Base-by-base conservation (phyloP, 768 basidiomycete species). In the Rhodotorula graminis region DNA sequence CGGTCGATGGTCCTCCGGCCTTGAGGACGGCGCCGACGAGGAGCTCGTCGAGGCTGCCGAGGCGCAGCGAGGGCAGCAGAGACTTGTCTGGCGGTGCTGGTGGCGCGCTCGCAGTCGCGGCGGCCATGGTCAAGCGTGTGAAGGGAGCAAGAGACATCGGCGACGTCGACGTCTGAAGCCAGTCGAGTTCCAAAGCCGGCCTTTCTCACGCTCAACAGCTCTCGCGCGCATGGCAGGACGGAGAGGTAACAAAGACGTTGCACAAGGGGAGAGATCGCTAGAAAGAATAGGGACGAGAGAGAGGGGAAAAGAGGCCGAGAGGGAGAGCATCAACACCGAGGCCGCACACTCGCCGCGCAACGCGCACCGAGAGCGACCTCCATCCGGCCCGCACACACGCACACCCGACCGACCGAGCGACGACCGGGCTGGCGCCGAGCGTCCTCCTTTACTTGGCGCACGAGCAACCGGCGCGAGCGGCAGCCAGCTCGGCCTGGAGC, bases 401-500 rank as follows among this genome's bases (percentile, higher is more conserved):
- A 9, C 37, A 9, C 37, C 37, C 25, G 49, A 50, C n/a, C n/a
- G n/a, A n/a, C n/a, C n/a, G n/a, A n/a, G n/a, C n/a, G n/a, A n/a
- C n/a, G n/a, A n/a, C n/a, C n/a, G n/a, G n/a, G n/a, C n/a, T n/a
- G n/a, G n/a, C n/a, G n/a, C n/a, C n/a, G n/a, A n/a, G n/a, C 27
- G 25, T 15, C 59, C 29, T 9, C 42, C 4, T 8, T 42, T 60
- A 27, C 40, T 19, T 25, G 27, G 27, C n/a, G 29, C 62, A 64
- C 47, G 12, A 9, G 33, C 25, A 16, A 53, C 64, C 21, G 10
- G 16, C 33, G 46, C 42, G 58, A n/a, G 52, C 60, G 2, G 60
- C 60, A 2, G 27, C 60, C 12, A 61, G 18, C 69, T 70, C 64
- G 16, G 29, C 33, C 59, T 53, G 60, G 49, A 74, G 61, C 55